Base-by-base conservation (phyloP, 2,329 filamentous ascomycete species). In the Neonectria neomacrospora region DNA sequence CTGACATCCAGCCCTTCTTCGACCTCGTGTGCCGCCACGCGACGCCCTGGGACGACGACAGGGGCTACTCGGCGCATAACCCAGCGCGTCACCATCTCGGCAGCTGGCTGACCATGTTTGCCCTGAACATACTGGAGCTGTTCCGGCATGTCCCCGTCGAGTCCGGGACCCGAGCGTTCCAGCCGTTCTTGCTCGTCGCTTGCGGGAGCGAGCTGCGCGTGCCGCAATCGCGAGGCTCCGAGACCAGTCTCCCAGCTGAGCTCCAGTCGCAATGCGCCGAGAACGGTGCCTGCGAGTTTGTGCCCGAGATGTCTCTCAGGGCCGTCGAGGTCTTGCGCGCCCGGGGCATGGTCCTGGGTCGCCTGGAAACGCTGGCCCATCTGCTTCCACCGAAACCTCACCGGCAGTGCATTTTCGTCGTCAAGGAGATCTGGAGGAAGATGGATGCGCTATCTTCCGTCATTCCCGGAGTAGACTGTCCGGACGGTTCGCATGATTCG, bases 131-230 rank as follows among this genome's bases (percentile, higher is more conserved):
- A 1, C 22, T 67, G 47, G 57, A 67, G 5, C 28, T 64, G 7
- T 56, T 61, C 14, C 50, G 45, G 5, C 41, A 56, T 3, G 48
- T 67, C 11, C 64, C 64, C 12, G 18, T 65, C 2, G 64, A 67
- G 26, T 67, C 64, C 0, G 64, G 64, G 22, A 67, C 62, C 2
- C 55, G 64, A 5, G 62, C 54, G 3, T 67, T 67, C n/a, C 64
- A 67, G 42, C 64, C 64, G 3, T 67, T 67, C 22, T 11, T 67
- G 6, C 50, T 67, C 5, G 64, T 67, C 2, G 54, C 64, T 3
- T 55, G 54, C 11, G 55, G 56, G 3, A 67, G 64, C 26, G 64
- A 67, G 26, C 47, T 67, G 3, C 54, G 61, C 2, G 42, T 58
- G 5, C 52, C 61, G 12, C 20, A 41, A n/a, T 42, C 58, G 1